Percentiles rank a stretch among this genome's conserved stretches.
Conservation (phyloP, 1,139 yeast species). For the Torulaspora pretoriensis region DNA sequence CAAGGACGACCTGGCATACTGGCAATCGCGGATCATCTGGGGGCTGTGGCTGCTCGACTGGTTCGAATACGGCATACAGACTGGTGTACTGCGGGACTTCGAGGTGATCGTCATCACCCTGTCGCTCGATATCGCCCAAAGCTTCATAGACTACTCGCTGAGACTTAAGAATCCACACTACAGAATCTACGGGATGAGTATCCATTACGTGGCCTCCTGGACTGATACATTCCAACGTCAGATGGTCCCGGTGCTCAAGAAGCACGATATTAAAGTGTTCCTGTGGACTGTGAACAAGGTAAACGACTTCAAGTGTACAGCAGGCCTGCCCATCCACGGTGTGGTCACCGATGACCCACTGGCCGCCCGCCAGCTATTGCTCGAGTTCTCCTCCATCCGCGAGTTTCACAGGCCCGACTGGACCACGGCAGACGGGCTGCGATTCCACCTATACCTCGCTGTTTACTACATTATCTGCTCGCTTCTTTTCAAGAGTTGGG, state of each 20-base stretch:
- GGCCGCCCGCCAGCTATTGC: slow-evolving; percentile 18
- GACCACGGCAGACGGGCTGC: slow-evolving; percentile 27
- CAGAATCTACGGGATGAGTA: slow-evolving; percentile 43
- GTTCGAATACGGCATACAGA: slow-evolving; percentile 47
- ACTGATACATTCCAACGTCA: slow-evolving; percentile 41
- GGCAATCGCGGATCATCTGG: slow-evolving; percentile 66
- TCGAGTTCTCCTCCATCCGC: slow-evolving; percentile 12
- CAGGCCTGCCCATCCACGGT: slow-evolving; percentile 51
- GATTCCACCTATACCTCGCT: slow-evolving; percentile 23
- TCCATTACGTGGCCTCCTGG: slow-evolving; percentile 42
- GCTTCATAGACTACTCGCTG: slow-evolving; percentile 36
- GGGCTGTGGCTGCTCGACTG: slow-evolving; percentile 80
- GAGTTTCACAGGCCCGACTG: slow-evolving; percentile 23
- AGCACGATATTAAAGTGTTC: slow-evolving; percentile 52
- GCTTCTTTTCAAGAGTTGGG: slow-evolving; percentile 28
- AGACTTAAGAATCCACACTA: slow-evolving; percentile 37
- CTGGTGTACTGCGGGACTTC: slow-evolving; percentile 42
- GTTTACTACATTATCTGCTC: slow-evolving; percentile 23
- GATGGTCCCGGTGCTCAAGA: slow-evolving; percentile 37
- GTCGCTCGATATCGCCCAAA: slow-evolving; percentile 39
- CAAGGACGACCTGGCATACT: slow-evolving; percentile 51
- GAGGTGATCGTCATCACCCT: slow-evolving; percentile 53
- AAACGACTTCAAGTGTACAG: slow-evolving; percentile 41
- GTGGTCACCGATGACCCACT: slow-evolving; percentile 58
- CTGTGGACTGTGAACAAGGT: slow-evolving; percentile 76